Evolutionary conservation across 148 eudicot genomes (phyloP).

Genomic region (Rhododendron kiyosumense): DNA sequence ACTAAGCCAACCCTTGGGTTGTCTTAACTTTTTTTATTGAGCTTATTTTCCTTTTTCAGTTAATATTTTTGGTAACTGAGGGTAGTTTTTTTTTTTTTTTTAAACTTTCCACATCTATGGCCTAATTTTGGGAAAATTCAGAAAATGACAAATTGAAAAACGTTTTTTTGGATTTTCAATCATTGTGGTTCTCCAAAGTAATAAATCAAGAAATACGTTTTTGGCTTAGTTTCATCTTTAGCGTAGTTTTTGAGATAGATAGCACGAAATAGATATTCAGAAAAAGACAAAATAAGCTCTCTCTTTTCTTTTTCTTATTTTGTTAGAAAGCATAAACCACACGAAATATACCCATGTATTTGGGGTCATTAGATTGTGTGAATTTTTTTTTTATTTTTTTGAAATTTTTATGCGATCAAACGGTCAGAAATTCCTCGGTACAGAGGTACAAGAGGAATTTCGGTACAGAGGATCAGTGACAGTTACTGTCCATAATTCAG

Average conservation of each 20-base stretch:
- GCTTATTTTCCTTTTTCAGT: not conserved
- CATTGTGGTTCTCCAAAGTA: not conserved
- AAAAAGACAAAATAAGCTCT: not conserved
- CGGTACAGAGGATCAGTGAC: not conserved
- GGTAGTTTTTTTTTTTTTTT: not conserved
- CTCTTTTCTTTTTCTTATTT: not conserved
- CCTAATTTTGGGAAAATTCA: too few relatives aligned
- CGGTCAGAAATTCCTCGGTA: not conserved
- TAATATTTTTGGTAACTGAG: too few relatives aligned
- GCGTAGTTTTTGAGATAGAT: not conserved
- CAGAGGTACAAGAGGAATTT: too few relatives aligned
- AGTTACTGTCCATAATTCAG: not conserved
- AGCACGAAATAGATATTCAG: not conserved
- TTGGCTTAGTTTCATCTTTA: not conserved
- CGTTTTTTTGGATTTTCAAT: too few relatives aligned
- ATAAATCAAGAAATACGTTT: not conserved
- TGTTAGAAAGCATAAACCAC: not conserved
- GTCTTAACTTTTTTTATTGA: not conserved
- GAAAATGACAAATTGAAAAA: too few relatives aligned
- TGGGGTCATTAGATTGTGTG: not conserved
- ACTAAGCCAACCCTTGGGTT: too few relatives aligned
- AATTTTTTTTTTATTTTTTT: too few relatives aligned
- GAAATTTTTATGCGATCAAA: not conserved
- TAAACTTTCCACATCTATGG: too few relatives aligned
- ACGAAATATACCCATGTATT: not conserved